Evolutionary conservation across 192 early-diverging fungal genomes (phyloP).

Genomic region (Mortierella hygrophila): DNA sequence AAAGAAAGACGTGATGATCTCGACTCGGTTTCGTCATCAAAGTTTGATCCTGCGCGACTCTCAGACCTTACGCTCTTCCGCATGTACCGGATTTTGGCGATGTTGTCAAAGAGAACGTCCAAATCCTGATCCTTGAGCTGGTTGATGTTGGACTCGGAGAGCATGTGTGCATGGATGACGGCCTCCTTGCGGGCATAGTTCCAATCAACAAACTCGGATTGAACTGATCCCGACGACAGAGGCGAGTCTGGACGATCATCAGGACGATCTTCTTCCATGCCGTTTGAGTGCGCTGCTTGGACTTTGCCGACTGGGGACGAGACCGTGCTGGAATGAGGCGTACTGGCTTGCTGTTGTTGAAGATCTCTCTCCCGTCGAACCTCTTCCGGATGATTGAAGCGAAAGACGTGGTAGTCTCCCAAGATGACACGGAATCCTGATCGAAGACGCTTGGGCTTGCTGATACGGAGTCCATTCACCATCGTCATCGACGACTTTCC

Average conservation of each 20-base stretch:
- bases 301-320: constrained; percentile 23
- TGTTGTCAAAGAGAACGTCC: constrained; percentile 68
- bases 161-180: constrained; percentile 67
- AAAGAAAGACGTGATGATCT: constrained; percentile 47
- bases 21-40: constrained; percentile 58
- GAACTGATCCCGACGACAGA: constrained; percentile 57
- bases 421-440: constrained; percentile 87
- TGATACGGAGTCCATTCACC: constrained; percentile 83
- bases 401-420: constrained; percentile 84
- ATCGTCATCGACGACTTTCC: constrained; percentile 69
- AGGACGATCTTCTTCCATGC: constrained; percentile 55
- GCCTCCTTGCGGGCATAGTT: constrained; percentile 81
- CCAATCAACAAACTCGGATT: constrained; percentile 77
- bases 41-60: constrained; percentile 58
- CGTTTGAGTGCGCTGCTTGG: constrained; percentile 15
- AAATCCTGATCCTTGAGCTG: constrained; percentile 70
- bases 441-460: constrained; percentile 65
- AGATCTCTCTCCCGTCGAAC: constrained; percentile 74
- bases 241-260: constrained; percentile 55
- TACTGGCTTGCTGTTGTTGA: constrained; percentile 31
- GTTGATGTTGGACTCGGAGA: constrained; percentile 52
- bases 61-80: constrained; percentile 63
- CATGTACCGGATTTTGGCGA: constrained; percentile 65
- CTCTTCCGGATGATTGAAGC: constrained; percentile 88
- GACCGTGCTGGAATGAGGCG: constrained; percentile 26